phyloP scores from a whole-genome alignment of 2,329 filamentous ascomycete species.

The Gaeumannomyces sp. region DNA sequence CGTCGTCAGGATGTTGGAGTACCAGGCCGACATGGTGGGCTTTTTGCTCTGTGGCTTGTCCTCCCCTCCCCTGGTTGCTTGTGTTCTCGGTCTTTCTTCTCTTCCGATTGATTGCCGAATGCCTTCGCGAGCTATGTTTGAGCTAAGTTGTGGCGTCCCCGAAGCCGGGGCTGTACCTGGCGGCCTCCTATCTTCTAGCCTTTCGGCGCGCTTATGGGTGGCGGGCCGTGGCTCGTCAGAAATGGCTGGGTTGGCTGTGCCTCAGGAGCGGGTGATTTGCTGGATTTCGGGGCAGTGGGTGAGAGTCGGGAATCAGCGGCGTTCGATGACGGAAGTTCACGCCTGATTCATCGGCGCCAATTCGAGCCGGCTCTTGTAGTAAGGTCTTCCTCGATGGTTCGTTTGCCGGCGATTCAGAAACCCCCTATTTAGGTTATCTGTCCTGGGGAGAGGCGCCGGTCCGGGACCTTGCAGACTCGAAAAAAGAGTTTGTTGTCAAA shows the following conservation, averaged over 20 bases:
- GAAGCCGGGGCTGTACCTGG: not conserved
- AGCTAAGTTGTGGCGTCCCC: not conserved
- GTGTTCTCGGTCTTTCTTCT: not conserved
- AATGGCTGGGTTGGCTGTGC: not conserved
- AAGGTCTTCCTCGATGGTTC: not conserved
- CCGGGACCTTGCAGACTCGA: not conserved
- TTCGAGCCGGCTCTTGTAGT: not conserved
- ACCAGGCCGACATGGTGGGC: conserved; percentile 67
- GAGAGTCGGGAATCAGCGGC: not conserved
- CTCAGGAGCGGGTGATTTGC: not conserved
- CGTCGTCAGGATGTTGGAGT: conserved; percentile 64
- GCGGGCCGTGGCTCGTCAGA: not conserved
- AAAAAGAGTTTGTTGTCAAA: not conserved
- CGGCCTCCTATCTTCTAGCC: not conserved
- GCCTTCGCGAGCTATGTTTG: not conserved
- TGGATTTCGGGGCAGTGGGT: not conserved
- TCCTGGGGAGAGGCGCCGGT: not conserved
- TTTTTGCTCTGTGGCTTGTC: too few relatives aligned
- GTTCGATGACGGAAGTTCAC: not conserved
- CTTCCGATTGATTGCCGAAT: not conserved
- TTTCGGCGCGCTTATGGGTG: not conserved
- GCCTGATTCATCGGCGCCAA: not conserved
- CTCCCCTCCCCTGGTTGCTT: not conserved
- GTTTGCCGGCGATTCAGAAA: not conserved
- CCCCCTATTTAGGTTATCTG: not conserved